Evolutionary conservation across 805 yeast genomes (phyloP).

Genomic region (Nakazawaea holstii): DNA sequence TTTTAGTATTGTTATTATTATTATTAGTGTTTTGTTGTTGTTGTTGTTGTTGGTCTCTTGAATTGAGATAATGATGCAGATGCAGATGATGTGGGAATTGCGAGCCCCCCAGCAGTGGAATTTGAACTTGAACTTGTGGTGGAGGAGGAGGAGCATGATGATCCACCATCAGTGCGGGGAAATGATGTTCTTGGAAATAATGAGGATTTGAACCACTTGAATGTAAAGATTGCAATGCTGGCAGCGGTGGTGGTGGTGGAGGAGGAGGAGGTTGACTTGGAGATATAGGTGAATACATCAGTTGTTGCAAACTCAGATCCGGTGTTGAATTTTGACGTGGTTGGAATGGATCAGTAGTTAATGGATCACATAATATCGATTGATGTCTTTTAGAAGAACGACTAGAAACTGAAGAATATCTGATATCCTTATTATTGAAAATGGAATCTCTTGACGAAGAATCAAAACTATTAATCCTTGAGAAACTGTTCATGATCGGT

Average conservation of each 20-base stretch:
- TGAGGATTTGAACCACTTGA: slow-evolving; percentile 9
- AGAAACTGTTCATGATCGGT: background rate
- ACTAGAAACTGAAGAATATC: slow-evolving; percentile 10
- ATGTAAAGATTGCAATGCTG: slow-evolving; percentile 16
- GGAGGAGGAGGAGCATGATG: slow-evolving; percentile 15
- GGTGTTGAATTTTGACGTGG: slow-evolving; percentile 8
- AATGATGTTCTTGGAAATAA: slow-evolving; percentile 12
- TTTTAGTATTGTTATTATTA: no score
- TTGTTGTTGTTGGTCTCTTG: background rate
- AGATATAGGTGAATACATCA: slow-evolving; percentile 4
- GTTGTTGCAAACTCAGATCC: slow-evolving; percentile 10
- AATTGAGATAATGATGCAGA: background rate
- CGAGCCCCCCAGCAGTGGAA: background rate
- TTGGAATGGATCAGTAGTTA: slow-evolving; percentile 9
- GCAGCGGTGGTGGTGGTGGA: slow-evolving; percentile 6
- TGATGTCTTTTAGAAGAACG: slow-evolving; percentile 12
- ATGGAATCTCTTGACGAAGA: slow-evolving; percentile 6
- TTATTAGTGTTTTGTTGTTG: no score
- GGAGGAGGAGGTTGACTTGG: slow-evolving; percentile 10
- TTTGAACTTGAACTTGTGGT: slow-evolving; percentile 11
- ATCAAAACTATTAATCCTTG: slow-evolving; percentile 9
- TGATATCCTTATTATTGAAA: slow-evolving; percentile 17
- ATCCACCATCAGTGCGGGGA: slow-evolving; percentile 11
- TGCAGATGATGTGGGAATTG: slow-evolving; percentile 9
- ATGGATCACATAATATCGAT: slow-evolving; percentile 8